A percentile compares a stretch with the other conserved stretches of the same genome.
phyloP scores from a whole-genome alignment of 2,329 filamentous ascomycete species.

The Corinectria fuckeliana region DNA sequence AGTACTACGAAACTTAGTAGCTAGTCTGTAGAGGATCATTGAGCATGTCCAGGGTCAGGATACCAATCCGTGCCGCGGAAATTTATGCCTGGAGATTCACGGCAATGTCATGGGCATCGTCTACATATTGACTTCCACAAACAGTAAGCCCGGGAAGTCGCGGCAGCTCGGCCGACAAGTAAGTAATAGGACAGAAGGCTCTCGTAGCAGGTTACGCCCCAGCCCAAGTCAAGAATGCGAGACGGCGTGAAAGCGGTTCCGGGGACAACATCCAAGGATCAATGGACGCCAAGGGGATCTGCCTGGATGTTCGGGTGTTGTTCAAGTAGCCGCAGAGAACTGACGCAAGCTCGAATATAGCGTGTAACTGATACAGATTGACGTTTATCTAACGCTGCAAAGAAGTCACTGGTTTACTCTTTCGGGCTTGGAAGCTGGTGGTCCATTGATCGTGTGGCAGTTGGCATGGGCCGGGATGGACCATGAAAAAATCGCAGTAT shows the following conservation, averaged over 20 bases:
- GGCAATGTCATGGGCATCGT: not conserved
- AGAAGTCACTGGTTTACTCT: no score
- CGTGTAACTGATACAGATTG: no score
- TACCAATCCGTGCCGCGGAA: not conserved
- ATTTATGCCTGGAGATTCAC: not conserved
- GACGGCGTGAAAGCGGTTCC: not conserved
- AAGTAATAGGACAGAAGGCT: not conserved
- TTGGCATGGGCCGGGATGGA: no score
- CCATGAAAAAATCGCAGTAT: not conserved
- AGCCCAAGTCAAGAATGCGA: not conserved
- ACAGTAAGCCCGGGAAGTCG: not conserved
- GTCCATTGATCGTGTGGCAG: no score
- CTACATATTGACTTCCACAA: not conserved
- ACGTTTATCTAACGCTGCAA: no score
- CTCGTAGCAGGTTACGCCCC: not conserved
- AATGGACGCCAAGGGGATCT: not conserved
- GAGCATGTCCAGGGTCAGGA: not conserved
- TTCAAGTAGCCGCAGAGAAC: conserved; percentile 16
- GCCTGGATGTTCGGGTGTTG: no score
- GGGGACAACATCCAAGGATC: conserved; percentile 10
- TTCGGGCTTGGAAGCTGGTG: no score
- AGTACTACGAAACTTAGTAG: not conserved
- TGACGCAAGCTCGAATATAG: no score
- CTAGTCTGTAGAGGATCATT: not conserved
- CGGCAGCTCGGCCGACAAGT: not conserved